Conservation (phyloP, 2,329 filamentous ascomycete species). For the Verticillium alfalfae region DNA sequence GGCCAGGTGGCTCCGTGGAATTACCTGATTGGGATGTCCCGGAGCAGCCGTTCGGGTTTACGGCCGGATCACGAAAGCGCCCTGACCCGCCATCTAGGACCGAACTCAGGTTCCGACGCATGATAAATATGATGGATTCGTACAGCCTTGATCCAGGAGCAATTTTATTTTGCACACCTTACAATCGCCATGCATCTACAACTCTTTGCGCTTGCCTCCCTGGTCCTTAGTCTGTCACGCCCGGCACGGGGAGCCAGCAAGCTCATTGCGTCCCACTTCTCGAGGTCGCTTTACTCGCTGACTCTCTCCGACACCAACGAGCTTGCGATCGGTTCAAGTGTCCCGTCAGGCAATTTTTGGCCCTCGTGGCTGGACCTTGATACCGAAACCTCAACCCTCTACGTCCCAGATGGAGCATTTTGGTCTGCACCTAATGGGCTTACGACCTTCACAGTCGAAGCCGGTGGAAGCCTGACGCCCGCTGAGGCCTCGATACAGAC, state of each 20-base stretch:
- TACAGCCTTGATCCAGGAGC: too few species aligned
- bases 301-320: conserved; percentile 19
- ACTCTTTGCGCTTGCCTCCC: background rate
- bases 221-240: conserved; percentile 5
- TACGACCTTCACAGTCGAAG: conserved; percentile 23
- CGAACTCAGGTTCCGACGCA: background rate
- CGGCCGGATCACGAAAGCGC: background rate
- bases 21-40: background rate
- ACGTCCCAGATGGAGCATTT: conserved; percentile 29
- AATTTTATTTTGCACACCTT: background rate
- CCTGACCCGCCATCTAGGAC: background rate
- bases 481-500: conserved; percentile 17
- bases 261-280: conserved; percentile 32
- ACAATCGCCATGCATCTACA: background rate
- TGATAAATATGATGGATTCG: background rate
- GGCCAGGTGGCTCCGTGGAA: background rate
- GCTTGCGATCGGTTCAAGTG: conserved; percentile 19
- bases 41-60: background rate
- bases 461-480: conserved; percentile 23
- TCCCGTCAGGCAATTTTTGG: conserved; percentile 24
- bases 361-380: conserved; percentile 32
- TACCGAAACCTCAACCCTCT: conserved; percentile 21
- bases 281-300: conserved; percentile 30
- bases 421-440: conserved; percentile 25
- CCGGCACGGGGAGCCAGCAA: conserved; percentile 16